Conservation (phyloP, 1,284 basidiomycete species). For the Sanguinoderma infundibulare region DNA sequence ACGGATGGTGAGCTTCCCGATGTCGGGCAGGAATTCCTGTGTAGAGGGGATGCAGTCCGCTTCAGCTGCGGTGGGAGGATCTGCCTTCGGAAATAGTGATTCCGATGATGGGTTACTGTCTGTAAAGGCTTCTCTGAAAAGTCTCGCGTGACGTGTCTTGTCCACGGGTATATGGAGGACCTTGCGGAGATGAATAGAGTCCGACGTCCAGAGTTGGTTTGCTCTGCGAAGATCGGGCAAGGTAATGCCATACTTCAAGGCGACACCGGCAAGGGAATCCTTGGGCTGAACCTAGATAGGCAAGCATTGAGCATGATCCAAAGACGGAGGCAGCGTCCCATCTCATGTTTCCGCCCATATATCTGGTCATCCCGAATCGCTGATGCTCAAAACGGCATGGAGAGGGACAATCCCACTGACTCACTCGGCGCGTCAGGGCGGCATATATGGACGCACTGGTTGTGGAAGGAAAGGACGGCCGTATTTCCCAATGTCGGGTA, state of each 20-base stretch:
- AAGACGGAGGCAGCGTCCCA: background rate
- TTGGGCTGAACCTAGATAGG: conserved; percentile 60
- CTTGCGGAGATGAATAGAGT: conserved; percentile 85
- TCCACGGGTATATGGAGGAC: conserved; percentile 79
- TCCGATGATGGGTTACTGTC: background rate
- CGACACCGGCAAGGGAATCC: conserved; percentile 85
- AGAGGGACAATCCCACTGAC: background rate
- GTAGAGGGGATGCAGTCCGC: background rate
- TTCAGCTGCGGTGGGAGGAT: conserved; percentile 3
- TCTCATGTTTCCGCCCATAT: background rate
- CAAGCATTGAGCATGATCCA: background rate
- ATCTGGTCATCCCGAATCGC: too few relatives aligned
- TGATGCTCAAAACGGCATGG: too few relatives aligned
- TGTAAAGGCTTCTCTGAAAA: conserved; percentile 23
- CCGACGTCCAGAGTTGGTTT: conserved; percentile 91
- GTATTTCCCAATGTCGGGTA: too few relatives aligned
- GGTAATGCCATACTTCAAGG: conserved; percentile 85
- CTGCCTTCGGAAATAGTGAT: background rate
- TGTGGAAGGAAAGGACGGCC: too few relatives aligned
- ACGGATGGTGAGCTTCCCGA: conserved; percentile 28
- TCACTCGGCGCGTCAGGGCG: background rate
- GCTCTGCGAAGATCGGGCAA: conserved; percentile 81
- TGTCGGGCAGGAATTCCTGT: background rate
- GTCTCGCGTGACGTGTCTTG: conserved; percentile 39
- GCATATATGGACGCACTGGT: background rate